phyloP scores from a whole-genome alignment of 495 filamentous ascomycete genomes.

The Rusavskia elegans region DNA sequence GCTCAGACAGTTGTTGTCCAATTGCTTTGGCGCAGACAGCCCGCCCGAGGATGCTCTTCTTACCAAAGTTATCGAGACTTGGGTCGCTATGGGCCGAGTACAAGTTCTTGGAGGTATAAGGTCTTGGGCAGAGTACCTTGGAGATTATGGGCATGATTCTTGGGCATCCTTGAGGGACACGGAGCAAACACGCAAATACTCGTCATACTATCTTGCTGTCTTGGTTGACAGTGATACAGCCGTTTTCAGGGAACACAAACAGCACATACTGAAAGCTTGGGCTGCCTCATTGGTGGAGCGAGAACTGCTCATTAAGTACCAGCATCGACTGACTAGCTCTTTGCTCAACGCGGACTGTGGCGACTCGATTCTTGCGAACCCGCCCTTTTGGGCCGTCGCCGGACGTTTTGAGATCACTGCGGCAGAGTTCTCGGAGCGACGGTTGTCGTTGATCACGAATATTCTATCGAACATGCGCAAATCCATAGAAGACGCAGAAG shows the following conservation, averaged over 20 bases:
- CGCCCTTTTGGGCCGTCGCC: conserved; percentile 40
- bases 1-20: conserved; percentile 44
- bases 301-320: conserved; percentile 49
- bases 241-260: conserved; percentile 28
- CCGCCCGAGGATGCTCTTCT: conserved; percentile 42
- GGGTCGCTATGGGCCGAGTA: conserved; percentile 37
- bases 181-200: conserved; percentile 46
- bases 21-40: conserved; percentile 49
- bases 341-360: conserved; percentile 32
- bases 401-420: conserved; percentile 33
- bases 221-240: conserved; percentile 33
- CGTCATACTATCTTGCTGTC: conserved; percentile 42
- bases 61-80: conserved; percentile 40
- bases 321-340: conserved; percentile 42
- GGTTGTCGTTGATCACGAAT: conserved; percentile 43
- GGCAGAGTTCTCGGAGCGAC: conserved; percentile 38
- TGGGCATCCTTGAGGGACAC: conserved; percentile 49
- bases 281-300: conserved; percentile 47
- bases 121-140: conserved; percentile 44
- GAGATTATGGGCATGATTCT: conserved; percentile 35
- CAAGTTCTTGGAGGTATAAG: conserved; percentile 26
- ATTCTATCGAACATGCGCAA: conserved; percentile 51
- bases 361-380: conserved; percentile 40
- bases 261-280: conserved; percentile 39
- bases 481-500: conserved; percentile 23